Evolutionary conservation across 108 stramenopile genomes (phyloP).

Genomic region (Skeletonema tropicum): DNA sequence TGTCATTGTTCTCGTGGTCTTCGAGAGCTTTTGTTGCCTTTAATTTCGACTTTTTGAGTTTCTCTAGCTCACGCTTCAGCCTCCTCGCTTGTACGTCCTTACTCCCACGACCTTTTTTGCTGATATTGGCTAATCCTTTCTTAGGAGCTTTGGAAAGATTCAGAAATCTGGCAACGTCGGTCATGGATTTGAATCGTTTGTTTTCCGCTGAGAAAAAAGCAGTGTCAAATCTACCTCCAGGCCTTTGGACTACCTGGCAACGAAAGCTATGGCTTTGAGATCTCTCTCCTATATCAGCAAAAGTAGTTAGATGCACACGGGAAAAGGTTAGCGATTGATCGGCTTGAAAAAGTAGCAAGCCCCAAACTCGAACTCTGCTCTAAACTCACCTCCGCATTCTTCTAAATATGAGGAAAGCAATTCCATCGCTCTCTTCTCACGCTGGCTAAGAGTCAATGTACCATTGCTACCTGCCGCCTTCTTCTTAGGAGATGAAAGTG

Average conservation of each 20-base stretch:
- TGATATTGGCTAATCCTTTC: conserved; percentile 1
- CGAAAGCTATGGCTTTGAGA: conserved; percentile 40
- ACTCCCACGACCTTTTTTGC: conserved; percentile 35
- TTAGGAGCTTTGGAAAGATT: conserved; percentile 51
- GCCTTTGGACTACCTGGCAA: conserved; percentile 47
- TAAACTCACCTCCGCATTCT: conserved; percentile 66
- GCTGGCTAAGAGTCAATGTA: conserved; percentile 56
- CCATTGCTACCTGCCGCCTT: conserved; percentile 35
- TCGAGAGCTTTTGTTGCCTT: conserved; percentile 72
- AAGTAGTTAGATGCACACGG: not conserved
- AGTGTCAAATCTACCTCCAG: conserved; percentile 71
- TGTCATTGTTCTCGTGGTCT: conserved; percentile 64
- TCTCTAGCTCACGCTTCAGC: conserved; percentile 77
- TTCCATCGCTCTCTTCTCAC: conserved; percentile 78
- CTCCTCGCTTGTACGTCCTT: conserved; percentile 75
- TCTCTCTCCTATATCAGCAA: conserved; percentile 29
- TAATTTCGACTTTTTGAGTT: conserved; percentile 59
- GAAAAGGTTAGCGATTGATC: not conserved
- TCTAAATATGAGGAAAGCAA: conserved; percentile 59
- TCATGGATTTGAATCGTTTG: conserved; percentile 78
- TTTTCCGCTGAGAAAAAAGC: conserved; percentile 71
- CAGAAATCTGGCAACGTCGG: conserved; percentile 74
- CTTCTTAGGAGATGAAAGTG: conserved; percentile 37
- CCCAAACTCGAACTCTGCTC: conserved; percentile 1
- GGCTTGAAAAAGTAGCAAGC: not conserved